Evolutionary conservation across 768 basidiomycete species (phyloP).

Genomic region (Mrakia gelida): DNA sequence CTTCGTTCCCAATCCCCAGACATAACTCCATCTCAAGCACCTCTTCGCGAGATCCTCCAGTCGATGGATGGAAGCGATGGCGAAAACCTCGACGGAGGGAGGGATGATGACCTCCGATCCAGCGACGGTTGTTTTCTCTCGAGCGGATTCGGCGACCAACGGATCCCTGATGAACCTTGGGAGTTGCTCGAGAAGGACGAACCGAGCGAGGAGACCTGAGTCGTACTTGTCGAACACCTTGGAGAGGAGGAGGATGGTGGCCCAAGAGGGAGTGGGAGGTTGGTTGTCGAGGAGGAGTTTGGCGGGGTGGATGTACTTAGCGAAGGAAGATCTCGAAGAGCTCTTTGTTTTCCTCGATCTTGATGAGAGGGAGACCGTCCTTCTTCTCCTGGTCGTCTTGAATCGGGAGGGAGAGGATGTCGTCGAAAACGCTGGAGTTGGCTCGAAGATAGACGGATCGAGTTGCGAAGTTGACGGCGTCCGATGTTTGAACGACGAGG

Average conservation of each 20-base stretch:
- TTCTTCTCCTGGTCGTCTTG: background rate
- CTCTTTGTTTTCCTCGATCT: background rate
- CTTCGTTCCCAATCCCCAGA: no score
- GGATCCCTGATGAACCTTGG: background rate
- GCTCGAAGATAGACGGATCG: background rate
- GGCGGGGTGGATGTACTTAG: background rate
- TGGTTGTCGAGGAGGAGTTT: background rate
- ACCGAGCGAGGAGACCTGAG: background rate
- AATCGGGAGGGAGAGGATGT: background rate
- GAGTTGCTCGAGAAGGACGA: background rate
- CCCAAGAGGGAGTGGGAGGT: background rate
- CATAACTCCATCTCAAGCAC: background rate
- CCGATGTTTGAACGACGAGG: background rate
- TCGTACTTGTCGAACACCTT: constrained; percentile 1
- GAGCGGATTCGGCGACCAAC: background rate
- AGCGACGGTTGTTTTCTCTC: background rate
- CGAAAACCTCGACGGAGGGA: background rate
- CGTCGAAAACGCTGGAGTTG: background rate
- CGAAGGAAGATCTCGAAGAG: background rate
- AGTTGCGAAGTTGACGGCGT: background rate
- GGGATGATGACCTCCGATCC: background rate
- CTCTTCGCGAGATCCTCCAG: background rate
- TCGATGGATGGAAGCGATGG: background rate
- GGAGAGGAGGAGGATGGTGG: background rate
- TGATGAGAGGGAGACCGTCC: background rate